phyloP scores from a whole-genome alignment of 2,329 filamentous ascomycete species.

The Simplicillium sp. region DNA sequence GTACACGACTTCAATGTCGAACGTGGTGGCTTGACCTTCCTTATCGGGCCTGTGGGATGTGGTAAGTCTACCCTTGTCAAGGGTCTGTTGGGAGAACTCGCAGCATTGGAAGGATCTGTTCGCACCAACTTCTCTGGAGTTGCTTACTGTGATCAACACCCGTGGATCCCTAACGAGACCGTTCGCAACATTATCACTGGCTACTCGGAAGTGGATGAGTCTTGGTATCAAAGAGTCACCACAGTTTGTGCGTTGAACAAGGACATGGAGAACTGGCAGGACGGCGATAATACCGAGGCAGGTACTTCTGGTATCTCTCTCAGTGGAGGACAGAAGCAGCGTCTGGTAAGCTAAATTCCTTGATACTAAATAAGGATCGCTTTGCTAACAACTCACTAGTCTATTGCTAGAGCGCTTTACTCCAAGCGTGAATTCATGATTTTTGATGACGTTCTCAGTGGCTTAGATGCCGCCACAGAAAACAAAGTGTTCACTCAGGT shows the following conservation, averaged over 20 bases:
- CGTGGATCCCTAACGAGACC: slow-evolving; percentile 11
- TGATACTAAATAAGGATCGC: too few species aligned
- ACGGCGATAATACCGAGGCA: slow-evolving; percentile 16
- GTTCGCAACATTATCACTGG: slow-evolving; percentile 16
- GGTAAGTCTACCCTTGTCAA: slow-evolving; percentile 20
- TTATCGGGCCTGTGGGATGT: slow-evolving; percentile 19
- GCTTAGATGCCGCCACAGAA: slow-evolving; percentile 26
- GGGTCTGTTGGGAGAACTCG: slow-evolving; percentile 15
- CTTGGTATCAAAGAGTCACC: slow-evolving; percentile 13
- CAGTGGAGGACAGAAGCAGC: slow-evolving; percentile 19
- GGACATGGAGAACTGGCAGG: slow-evolving; percentile 12
- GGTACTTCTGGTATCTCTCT: slow-evolving; percentile 19
- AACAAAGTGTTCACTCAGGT: slow-evolving; percentile 24
- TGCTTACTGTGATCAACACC: slow-evolving; percentile 13
- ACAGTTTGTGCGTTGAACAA: slow-evolving; percentile 13
- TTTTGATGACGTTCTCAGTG: slow-evolving; percentile 28
- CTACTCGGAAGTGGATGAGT: slow-evolving; percentile 9
- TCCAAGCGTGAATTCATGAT: slow-evolving; percentile 20
- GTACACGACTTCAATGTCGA: not conserved
- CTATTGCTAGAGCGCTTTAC: slow-evolving; percentile 29
- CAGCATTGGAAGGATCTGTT: slow-evolving; percentile 9
- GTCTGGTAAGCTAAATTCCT: slow-evolving; percentile 5
- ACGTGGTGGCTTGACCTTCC: slow-evolving; percentile 10
- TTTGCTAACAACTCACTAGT: too few species aligned
- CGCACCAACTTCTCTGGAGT: slow-evolving; percentile 10